Percentiles rank a stretch among this genome's conserved stretches.
These are phyloP conservation scores for Dactylellina haptotyla DNA, from an alignment of 2,329 filamentous ascomycete genomes.

Conservation along the genomic window DNA sequence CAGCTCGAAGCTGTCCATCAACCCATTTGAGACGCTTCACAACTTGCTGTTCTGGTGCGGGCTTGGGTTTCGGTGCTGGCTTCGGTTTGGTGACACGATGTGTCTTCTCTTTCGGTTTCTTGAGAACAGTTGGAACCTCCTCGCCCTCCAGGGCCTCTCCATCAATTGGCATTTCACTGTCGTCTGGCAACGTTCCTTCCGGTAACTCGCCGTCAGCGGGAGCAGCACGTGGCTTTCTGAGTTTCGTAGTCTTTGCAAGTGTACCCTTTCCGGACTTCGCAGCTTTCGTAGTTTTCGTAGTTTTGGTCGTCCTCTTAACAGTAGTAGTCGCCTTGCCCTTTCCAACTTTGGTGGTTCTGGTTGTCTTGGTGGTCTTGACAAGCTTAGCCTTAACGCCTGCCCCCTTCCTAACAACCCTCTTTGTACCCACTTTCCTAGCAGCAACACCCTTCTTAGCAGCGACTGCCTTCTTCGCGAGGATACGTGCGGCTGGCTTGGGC, in stretches of 20 bases:
- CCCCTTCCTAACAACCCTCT: constrained; percentile 50
- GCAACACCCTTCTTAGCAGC: constrained; percentile 47
- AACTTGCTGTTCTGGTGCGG: constrained; percentile 42
- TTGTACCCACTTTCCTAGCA: constrained; percentile 27
- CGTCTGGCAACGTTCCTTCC: constrained; percentile 25
- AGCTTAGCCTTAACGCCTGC: constrained; percentile 55
- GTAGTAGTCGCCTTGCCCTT: constrained; percentile 40
- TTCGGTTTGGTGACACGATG: constrained; percentile 47
- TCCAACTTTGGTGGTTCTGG: constrained; percentile 11
- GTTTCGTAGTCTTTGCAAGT: constrained; percentile 26
- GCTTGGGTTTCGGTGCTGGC: constrained; percentile 45
- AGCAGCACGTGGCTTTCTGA: constrained; percentile 42
- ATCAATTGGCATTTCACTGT: constrained; percentile 2
- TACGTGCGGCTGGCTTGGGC: constrained; percentile 45
- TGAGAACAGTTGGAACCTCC: constrained; percentile 30
- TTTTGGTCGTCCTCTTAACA: constrained; percentile 39
- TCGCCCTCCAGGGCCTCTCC: constrained; percentile 32
- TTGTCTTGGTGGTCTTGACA: constrained; percentile 30
- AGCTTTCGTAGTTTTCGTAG: constrained; percentile 37
- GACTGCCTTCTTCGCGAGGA: constrained; percentile 45
- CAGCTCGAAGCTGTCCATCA: constrained; percentile 37
- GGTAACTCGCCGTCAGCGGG: constrained; percentile 18
- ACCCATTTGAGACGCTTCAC: constrained; percentile 52
- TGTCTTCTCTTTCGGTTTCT: constrained; percentile 48
- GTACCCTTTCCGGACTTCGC: constrained; percentile 51